A percentile compares a stretch with the other conserved stretches of the same genome.
These are phyloP conservation scores for Pythium plurisporium DNA, from an alignment of 352 stramenopile genomes.

Conservation along the genomic window DNA sequence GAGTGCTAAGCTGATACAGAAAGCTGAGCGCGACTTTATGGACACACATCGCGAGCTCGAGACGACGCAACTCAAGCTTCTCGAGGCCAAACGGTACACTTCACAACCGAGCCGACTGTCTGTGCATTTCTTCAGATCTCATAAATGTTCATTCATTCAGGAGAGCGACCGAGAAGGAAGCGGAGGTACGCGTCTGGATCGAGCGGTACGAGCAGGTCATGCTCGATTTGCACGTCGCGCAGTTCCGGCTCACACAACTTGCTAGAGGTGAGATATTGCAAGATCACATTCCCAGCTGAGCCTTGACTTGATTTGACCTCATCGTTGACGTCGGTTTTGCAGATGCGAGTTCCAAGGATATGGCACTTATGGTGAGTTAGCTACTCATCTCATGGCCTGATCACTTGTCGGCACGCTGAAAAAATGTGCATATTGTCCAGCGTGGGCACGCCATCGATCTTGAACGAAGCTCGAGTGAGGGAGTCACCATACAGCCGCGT, in stretches of 20 bases:
- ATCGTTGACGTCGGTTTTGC: neutral
- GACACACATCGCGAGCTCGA: conserved; percentile 62
- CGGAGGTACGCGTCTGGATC: conserved; percentile 66
- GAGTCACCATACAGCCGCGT: conserved; percentile 32
- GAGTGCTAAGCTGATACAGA: conserved; percentile 72
- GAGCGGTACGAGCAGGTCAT: conserved; percentile 82
- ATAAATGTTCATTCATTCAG: conserved; percentile 13
- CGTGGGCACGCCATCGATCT: conserved; percentile 53
- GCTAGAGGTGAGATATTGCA: conserved; percentile 38
- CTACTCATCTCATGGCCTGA: neutral
- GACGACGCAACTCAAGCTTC: conserved; percentile 56
- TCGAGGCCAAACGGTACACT: conserved; percentile 58
- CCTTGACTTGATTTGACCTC: neutral
- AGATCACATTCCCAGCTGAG: neutral
- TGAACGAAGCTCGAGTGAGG: conserved; percentile 23
- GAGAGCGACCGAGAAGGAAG: conserved; percentile 42
- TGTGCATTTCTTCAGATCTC: neutral
- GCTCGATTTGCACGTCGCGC: conserved; percentile 73
- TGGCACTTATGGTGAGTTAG: conserved; percentile 41
- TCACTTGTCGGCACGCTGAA: neutral
- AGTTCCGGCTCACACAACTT: conserved; percentile 62
- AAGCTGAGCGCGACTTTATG: conserved; percentile 70
- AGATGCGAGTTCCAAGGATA: conserved; percentile 69
- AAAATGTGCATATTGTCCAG: conserved; percentile 17
- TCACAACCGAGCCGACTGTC: neutral